Percentiles rank a stretch among this genome's conserved stretches.
These are phyloP conservation scores for Hibiscus mutabilis DNA, from an alignment of 345 rosid species.

Conservation along the genomic window DNA sequence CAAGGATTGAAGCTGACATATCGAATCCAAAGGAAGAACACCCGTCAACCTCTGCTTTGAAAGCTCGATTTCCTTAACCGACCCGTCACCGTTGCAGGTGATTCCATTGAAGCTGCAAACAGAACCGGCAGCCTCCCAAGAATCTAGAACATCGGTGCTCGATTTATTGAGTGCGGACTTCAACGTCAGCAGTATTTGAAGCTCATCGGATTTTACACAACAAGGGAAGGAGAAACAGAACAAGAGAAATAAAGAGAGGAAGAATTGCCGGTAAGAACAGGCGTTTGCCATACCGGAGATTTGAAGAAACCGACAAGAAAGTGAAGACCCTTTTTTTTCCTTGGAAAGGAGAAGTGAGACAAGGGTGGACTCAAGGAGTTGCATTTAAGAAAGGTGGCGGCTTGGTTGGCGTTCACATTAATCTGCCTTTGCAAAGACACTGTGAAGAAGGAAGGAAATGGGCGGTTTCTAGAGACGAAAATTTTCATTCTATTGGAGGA, in stretches of 20 bases:
- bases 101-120: slow-evolving; percentile 57
- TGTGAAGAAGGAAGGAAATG: slow-evolving; percentile 1
- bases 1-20: slow-evolving; percentile 53
- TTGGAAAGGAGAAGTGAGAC: neutral
- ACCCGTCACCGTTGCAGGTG: slow-evolving; percentile 36
- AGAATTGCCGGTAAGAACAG: neutral
- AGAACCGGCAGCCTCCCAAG: slow-evolving; percentile 37
- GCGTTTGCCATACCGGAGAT: slow-evolving; percentile 26
- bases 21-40: slow-evolving; percentile 37
- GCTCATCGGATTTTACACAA: slow-evolving; percentile 43
- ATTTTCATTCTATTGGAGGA: neutral
- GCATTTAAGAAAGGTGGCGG: neutral
- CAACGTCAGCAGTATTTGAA: slow-evolving; percentile 40
- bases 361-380: neutral
- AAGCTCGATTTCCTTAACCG: slow-evolving; percentile 65
- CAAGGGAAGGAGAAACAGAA: slow-evolving; percentile 25
- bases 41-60: slow-evolving; percentile 41
- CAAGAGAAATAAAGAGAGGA: slow-evolving; percentile 15
- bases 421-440: neutral
- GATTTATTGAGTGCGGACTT: slow-evolving; percentile 34
- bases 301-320: neutral
- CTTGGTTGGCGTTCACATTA: neutral
- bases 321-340: neutral
- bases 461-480: neutral
- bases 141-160: slow-evolving; percentile 28